Evolutionary conservation across 2,329 filamentous ascomycete species (phyloP), one percentile per base, ranked within the genome.

Genomic region (Plectosphaerella cucumerina): DNA sequence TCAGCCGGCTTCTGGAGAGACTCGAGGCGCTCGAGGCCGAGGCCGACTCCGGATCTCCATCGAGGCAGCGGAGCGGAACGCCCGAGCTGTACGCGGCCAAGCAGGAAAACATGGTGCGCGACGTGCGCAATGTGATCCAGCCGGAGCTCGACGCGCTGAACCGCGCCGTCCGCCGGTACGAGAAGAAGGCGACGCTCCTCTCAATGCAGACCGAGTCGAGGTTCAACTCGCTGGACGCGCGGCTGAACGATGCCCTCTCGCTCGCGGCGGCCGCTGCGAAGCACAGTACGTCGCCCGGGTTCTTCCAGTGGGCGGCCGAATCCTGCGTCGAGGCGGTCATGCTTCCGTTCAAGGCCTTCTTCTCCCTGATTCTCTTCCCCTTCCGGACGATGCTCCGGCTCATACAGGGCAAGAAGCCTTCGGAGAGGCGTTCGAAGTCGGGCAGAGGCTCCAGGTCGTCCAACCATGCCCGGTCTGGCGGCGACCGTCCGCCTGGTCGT

Each of bases 101-200:
- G 48, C 68, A 74, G 56, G 65, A 73, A 54, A 70, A 67, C 3
- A 65, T 80, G 35, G 70, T 75, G 44, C 75, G 72, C 5, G 84
- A 89, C 52, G 76, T 89, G 12, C 80, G 83, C 41, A 82, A 81
- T 53, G 73, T 75, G 23, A 75, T 93, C 11, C 87, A 91, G 58
- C 86, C 90, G 1, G 90, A 97, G 53, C 77, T 97, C 6, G 92
- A 97, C 60, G 89, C 90, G 0, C 74, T 97, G 31, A 94, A 91
- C 60, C 85, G 93, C 45, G 92, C 93, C 4, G 87, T 97, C 43
- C 82, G 93, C 18, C 84, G 90, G 34, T 96, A 96, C 61, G 93
- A 97, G 71, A 97, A 96, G 71, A 89, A 91, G 60, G 84, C 87
- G 5, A 86, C 86, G 0, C 75, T 92, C 8, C 80, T 91, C 23